Evolutionary conservation across 2,329 filamentous ascomycete species (phyloP).

Genomic region (Blastomyces silverae): DNA sequence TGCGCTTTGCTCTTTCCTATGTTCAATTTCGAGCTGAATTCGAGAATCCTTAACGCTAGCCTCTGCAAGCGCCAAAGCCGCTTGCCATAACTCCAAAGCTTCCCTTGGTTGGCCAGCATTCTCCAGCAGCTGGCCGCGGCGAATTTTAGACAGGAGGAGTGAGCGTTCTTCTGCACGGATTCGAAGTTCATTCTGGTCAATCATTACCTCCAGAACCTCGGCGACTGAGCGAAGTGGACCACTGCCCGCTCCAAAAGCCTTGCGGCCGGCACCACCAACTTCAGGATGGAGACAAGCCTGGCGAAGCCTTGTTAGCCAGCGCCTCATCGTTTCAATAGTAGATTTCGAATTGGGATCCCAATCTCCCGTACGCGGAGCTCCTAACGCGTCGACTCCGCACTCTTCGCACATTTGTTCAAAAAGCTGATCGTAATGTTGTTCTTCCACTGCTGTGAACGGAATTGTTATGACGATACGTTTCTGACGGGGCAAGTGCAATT

Average conservation of each 20-base stretch:
- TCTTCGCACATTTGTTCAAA: conserved; percentile 68
- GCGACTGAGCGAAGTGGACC: conserved; percentile 71
- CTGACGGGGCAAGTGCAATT: conserved; percentile 73
- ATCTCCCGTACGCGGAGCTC: conserved; percentile 53
- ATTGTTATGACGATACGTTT: conserved; percentile 81
- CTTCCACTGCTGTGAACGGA: conserved; percentile 83
- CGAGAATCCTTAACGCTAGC: conserved; percentile 56
- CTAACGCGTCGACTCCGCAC: conserved; percentile 58
- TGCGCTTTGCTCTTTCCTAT: conserved; percentile 22
- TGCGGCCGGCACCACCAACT: conserved; percentile 61
- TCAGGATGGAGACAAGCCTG: conserved; percentile 83
- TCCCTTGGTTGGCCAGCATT: conserved; percentile 61
- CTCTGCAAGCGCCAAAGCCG: conserved; percentile 47
- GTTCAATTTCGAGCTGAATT: conserved; percentile 51
- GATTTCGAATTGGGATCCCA: conserved; percentile 58
- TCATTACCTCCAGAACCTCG: conserved; percentile 85
- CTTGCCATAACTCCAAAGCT: conserved; percentile 64
- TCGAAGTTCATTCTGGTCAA: conserved; percentile 67
- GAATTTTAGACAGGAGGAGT: conserved; percentile 57
- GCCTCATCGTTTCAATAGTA: conserved; percentile 65
- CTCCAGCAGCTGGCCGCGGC: conserved; percentile 69
- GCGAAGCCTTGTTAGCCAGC: conserved; percentile 68
- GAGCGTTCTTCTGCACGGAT: conserved; percentile 64
- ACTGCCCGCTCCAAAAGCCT: conserved; percentile 56
- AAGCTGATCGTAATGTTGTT: conserved; percentile 75